Evolutionary conservation across 768 basidiomycete genomes (phyloP).

Genomic region (Mycena epipterygia): DNA sequence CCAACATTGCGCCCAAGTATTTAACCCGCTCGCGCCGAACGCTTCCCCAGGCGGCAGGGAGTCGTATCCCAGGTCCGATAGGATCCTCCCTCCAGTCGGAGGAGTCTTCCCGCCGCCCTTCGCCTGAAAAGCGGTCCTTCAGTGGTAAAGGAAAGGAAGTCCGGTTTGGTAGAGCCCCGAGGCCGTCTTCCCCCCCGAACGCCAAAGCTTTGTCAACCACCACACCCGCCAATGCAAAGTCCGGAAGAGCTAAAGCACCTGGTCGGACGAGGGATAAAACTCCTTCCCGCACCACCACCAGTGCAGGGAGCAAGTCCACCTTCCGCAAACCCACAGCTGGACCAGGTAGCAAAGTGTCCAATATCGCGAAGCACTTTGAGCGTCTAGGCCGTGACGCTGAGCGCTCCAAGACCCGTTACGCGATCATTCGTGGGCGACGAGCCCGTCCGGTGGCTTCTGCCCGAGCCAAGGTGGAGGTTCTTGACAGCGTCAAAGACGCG

Average conservation of each 20-base stretch:
- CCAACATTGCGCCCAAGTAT: constrained; percentile 89
- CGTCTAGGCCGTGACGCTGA: constrained; percentile 83
- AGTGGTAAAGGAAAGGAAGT: constrained; percentile 55
- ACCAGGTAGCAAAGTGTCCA: constrained; percentile 81
- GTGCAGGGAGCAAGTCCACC: constrained; percentile 60
- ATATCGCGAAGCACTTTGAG: constrained; percentile 93
- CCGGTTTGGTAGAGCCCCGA: constrained; percentile 58
- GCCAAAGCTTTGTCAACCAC: constrained; percentile 43
- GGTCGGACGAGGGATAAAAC: constrained; percentile 58
- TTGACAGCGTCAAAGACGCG: constrained; percentile 92
- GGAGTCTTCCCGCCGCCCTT: constrained; percentile 72
- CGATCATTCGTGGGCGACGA: constrained; percentile 87
- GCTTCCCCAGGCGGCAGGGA: constrained; percentile 49
- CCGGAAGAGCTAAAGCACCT: constrained; percentile 50
- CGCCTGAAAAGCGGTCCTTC: constrained; percentile 77
- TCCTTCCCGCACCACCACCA: constrained; percentile 59
- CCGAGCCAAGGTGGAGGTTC: constrained; percentile 87
- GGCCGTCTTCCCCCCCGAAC: constrained; percentile 48
- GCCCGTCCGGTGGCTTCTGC: constrained; percentile 93
- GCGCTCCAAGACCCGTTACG: constrained; percentile 81
- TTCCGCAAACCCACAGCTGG: constrained; percentile 66
- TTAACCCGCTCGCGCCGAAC: constrained; percentile 68
- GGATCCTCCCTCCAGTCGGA: constrained; percentile 67
- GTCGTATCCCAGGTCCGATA: constrained; percentile 69
- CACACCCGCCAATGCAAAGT: constrained; percentile 46